phyloP scores from a whole-genome alignment of 768 basidiomycete species.

The Phlegmacium glaucopus region DNA sequence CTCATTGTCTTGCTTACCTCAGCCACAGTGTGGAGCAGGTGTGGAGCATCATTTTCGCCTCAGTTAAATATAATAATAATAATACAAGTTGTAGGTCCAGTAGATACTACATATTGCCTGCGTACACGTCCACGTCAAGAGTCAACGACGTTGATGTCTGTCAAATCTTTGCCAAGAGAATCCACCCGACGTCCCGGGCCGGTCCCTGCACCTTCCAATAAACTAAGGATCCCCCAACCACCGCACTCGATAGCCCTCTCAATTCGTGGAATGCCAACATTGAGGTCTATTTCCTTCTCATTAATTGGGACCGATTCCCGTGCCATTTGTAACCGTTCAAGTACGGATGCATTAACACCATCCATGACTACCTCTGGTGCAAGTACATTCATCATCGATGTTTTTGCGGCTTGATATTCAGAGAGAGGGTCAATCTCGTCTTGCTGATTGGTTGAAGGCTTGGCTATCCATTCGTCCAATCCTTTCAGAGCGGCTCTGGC shows the following conservation, averaged over 20 bases:
- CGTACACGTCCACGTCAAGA: too few species aligned
- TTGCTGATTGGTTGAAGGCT: conserved; percentile 11
- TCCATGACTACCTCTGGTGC: conserved; percentile 32
- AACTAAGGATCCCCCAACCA: conserved; percentile 38
- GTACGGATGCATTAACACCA: conserved; percentile 46
- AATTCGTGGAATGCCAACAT: conserved; percentile 40
- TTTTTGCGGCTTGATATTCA: conserved; percentile 44
- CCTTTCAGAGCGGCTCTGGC: conserved; percentile 45
- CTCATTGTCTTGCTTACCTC: conserved; percentile 15
- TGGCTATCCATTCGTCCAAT: conserved; percentile 49
- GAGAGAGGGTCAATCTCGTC: conserved; percentile 7
- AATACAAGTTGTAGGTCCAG: too few species aligned
- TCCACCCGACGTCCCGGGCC: neutral
- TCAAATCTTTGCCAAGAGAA: neutral
- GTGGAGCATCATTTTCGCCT: conserved; percentile 1
- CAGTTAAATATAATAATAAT: neutral
- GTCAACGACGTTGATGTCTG: too few species aligned
- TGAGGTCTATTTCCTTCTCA: neutral
- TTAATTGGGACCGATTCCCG: conserved; percentile 21
- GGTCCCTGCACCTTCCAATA: conserved; percentile 44
- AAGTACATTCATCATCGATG: conserved; percentile 29
- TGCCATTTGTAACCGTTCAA: conserved; percentile 50
- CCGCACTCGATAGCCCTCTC: conserved; percentile 41
- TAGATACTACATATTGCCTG: too few species aligned
- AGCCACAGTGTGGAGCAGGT: conserved; percentile 7